Evolutionary conservation across 495 filamentous ascomycete species (phyloP).

Genomic region (Penicillium goetzii): DNA sequence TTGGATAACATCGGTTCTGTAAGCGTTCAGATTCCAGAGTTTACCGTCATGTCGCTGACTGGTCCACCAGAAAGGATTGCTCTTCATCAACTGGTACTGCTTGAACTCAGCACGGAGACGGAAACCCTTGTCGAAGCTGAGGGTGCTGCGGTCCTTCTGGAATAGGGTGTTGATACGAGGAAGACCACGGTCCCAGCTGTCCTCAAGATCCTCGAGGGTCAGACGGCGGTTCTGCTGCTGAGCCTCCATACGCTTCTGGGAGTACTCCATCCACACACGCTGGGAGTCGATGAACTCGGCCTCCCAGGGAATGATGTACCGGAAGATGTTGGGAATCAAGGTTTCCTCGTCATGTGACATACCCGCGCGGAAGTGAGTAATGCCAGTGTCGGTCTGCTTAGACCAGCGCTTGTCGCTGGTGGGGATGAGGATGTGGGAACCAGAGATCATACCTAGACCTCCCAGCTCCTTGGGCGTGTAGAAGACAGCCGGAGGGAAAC

Average conservation of each 20-base stretch:
- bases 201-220: slow-evolving; percentile 95
- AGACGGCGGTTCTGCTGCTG: slow-evolving; percentile 96
- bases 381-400: slow-evolving; percentile 95
- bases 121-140: slow-evolving; percentile 99
- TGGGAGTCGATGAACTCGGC: slow-evolving; percentile 99
- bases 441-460: slow-evolving; percentile 98
- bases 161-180: slow-evolving; percentile 99
- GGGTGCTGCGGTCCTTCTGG: slow-evolving; percentile 96
- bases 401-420: slow-evolving; percentile 98
- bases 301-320: slow-evolving; percentile 99
- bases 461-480: slow-evolving; percentile 99
- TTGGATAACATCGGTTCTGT: slow-evolving; percentile 98
- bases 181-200: slow-evolving; percentile 98
- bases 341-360: slow-evolving; percentile 99
- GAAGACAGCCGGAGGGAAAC: slow-evolving; percentile 98
- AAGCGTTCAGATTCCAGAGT: slow-evolving; percentile 97
- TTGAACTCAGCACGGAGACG: slow-evolving; percentile 96
- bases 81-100: slow-evolving; percentile 98
- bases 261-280: slow-evolving; percentile 98
- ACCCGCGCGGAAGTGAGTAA: slow-evolving; percentile 96
- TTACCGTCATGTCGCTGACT: slow-evolving; percentile 98
- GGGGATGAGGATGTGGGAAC: slow-evolving; percentile 96
- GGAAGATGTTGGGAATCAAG: slow-evolving; percentile 97
- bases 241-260: slow-evolving; percentile 94
- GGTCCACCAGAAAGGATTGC: slow-evolving; percentile 99